These are phyloP conservation scores for Myrica gale DNA, from an alignment of 306 rosid species.

Conservation along the genomic window DNA sequence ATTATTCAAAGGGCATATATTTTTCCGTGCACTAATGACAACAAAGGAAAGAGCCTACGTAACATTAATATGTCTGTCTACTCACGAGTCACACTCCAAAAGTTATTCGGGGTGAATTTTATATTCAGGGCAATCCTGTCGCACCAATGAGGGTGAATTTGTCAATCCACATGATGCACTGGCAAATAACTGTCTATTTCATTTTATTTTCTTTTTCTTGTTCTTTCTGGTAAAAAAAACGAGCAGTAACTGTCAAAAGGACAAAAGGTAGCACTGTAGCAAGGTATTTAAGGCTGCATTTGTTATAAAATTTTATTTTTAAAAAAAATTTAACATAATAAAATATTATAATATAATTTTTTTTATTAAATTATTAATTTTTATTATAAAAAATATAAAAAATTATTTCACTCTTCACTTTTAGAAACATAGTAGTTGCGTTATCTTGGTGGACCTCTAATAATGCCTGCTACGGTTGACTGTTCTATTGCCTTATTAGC, in stretches of 20 bases:
- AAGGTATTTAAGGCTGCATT: too few species aligned
- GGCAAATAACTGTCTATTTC: background rate
- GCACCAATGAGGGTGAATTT: conserved; percentile 6
- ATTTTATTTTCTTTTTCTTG: too few species aligned
- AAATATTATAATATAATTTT: too few species aligned
- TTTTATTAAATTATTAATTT: too few species aligned
- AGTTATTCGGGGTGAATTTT: background rate
- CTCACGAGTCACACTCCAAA: conserved; percentile 15
- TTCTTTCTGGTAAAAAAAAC: background rate
- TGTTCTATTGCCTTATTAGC: background rate
- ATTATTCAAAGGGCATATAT: background rate
- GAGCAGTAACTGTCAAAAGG: conserved; percentile 19
- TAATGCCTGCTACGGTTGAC: background rate
- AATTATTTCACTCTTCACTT: too few species aligned
- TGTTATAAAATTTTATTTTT: too few species aligned
- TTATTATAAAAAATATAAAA: too few species aligned
- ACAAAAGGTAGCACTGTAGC: conserved; percentile 25
- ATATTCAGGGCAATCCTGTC: too few species aligned
- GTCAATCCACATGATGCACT: conserved; percentile 1
- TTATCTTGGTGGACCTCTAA: conserved; percentile 4
- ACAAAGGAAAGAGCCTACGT: background rate
- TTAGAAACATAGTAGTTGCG: too few species aligned
- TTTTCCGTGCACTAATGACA: background rate
- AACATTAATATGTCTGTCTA: background rate
- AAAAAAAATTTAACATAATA: too few species aligned